Base-by-base conservation (phyloP, 768 basidiomycete species). In the Hygrocybe coccinea region DNA sequence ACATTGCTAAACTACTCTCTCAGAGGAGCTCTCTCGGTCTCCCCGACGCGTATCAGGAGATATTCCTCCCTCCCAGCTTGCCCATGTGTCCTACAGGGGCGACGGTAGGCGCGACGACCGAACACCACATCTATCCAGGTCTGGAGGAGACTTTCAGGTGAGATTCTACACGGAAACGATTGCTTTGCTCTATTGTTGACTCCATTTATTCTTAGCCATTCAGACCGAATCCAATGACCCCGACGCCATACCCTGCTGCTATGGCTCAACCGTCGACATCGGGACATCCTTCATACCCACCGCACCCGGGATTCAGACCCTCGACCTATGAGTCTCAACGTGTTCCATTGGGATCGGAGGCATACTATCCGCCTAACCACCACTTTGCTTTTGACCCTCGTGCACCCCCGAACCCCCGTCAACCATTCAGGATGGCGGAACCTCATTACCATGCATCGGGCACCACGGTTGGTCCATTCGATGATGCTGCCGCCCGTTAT, bases 1-100 rank as follows among this genome's bases (percentile, higher is more conserved):
- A 44, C 43, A 36, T 36, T 22, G 44, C 54, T 34, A 49, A 49
- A 29, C 46, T 36, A 21, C 48, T 55, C 43, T 54, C 48, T 49
- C 47, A 81, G 80, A 76, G 65, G 82, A 84, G 62, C 66, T 83
- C 17, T 74, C 79, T 34, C 71, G 72, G 54, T 67, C 74, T 22
- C 62, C 75, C 22, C 7, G 44, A 46, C 44, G 17, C 29, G 8
- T 29, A 29, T 29, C 29, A 29, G 29, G 4, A 29, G 29, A 29
- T 29, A 8, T 29, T 8, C 29, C 29, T 3, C 8, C 29, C 8
- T 29, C 29, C 8, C 29, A 3, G 8, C 29, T 29, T 29, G 29
- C 29, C 29, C 8, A 29, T 29, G 29, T 29, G 29, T 29, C 29
- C 3, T 29, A 29, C 8, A 29, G 29, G 29, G 29, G 8, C 8